These are phyloP conservation scores for Aquilaria agallochum DNA, from an alignment of 441 rosid species.

Conservation along the genomic window DNA sequence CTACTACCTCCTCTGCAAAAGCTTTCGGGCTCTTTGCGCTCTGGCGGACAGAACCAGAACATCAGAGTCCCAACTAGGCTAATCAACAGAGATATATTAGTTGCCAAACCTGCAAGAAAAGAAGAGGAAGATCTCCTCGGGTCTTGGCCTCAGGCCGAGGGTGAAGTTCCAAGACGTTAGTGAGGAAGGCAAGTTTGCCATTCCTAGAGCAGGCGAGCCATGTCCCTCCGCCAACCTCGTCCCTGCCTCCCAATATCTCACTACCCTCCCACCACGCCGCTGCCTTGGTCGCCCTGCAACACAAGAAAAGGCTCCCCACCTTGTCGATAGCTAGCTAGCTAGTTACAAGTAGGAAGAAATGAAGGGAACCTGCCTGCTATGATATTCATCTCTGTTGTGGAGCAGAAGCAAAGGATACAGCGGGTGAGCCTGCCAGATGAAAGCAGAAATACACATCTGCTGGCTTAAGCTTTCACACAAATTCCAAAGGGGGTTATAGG, in stretches of 20 bases:
- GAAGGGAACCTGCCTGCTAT: conserved; percentile 36
- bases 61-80: too few relatives aligned
- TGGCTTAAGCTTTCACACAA: too few relatives aligned
- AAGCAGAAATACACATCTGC: conserved; percentile 63
- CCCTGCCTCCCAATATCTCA: conserved; percentile 62
- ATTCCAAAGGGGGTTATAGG: too few relatives aligned
- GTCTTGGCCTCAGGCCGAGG: conserved; percentile 37
- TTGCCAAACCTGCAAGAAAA: conserved; percentile 47
- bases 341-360: too few relatives aligned
- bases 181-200: conserved; percentile 63
- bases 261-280: conserved; percentile 44
- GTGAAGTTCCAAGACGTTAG: conserved; percentile 64
- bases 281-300: conserved; percentile 45
- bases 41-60: conserved; percentile 18
- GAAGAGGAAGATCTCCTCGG: conserved; percentile 67
- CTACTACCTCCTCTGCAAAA: conserved; percentile 47
- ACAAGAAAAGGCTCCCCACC: not conserved
- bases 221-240: conserved; percentile 64
- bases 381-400: conserved; percentile 73
- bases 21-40: conserved; percentile 48
- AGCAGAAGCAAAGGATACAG: conserved; percentile 58
- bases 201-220: conserved; percentile 59
- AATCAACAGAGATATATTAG: too few relatives aligned
- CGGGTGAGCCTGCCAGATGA: conserved; percentile 65
- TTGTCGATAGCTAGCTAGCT: not conserved